Percentiles rank a stretch among this genome's conserved stretches.
Conservation (phyloP, 2,329 filamentous ascomycete genomes). For the Fusarium falciforme region DNA sequence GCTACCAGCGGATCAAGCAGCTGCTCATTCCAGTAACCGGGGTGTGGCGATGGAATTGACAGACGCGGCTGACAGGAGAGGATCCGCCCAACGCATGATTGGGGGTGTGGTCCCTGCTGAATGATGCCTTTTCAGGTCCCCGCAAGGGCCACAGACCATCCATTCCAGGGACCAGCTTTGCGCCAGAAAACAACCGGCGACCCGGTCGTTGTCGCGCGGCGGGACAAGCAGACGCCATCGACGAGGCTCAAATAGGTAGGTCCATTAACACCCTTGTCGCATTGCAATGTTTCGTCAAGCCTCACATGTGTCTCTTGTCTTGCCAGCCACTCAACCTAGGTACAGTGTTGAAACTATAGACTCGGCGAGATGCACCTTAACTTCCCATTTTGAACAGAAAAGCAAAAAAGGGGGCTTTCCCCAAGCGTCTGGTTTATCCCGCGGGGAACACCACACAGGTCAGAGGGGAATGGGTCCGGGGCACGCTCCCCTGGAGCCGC, state of each 20-base stretch:
- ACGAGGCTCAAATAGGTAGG: slow-evolving; percentile 8
- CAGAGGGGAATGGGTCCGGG: slow-evolving; percentile 18
- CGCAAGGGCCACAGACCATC: not conserved
- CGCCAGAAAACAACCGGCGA: not conserved
- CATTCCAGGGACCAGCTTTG: not conserved
- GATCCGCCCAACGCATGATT: slow-evolving; percentile 4
- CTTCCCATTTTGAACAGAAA: not conserved
- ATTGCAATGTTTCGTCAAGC: not conserved
- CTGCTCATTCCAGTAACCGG: not conserved
- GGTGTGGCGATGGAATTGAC: not conserved
- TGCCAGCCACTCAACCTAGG: not conserved
- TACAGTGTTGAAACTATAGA: not conserved
- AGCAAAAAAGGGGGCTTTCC: not conserved
- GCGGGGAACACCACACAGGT: slow-evolving; percentile 8
- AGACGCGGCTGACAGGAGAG: not conserved
- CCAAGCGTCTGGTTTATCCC: not conserved
- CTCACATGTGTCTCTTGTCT: not conserved
- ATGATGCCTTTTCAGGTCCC: not conserved
- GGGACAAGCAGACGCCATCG: not conserved
- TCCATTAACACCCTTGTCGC: not conserved
- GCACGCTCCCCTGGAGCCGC: slow-evolving; percentile 21
- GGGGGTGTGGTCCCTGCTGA: not conserved
- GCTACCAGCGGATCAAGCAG: not conserved
- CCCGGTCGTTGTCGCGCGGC: not conserved
- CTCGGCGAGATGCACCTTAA: not conserved